Evolutionary conservation across 1,139 yeast species (phyloP).

Genomic region (Hyphopichia wangnamkhiaoensis): DNA sequence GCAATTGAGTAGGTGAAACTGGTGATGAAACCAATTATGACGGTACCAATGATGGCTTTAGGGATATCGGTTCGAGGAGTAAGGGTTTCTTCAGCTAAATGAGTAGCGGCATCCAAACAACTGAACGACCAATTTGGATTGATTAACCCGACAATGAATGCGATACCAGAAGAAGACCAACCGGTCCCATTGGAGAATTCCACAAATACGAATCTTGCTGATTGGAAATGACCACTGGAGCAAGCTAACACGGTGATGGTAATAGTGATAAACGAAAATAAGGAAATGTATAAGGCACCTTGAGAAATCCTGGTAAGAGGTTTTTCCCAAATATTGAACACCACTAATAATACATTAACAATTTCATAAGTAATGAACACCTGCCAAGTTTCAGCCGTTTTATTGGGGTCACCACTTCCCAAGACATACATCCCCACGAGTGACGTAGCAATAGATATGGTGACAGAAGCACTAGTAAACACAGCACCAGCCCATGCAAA

Average conservation of each 20-base stretch:
- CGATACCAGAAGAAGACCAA: conserved; percentile 60
- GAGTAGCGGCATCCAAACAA: conserved; percentile 46
- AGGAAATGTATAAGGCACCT: conserved; percentile 54
- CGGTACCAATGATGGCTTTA: conserved; percentile 44
- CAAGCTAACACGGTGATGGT: conserved; percentile 57
- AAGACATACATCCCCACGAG: conserved; percentile 58
- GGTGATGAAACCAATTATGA: conserved; percentile 42
- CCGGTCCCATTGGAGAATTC: conserved; percentile 66
- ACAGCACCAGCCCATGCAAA: conserved; percentile 62
- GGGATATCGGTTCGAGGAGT: conserved; percentile 43
- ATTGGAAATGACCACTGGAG: conserved; percentile 48
- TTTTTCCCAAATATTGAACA: conserved; percentile 60
- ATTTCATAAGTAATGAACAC: conserved; percentile 53
- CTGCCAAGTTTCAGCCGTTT: conserved; percentile 55
- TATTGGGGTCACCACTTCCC: conserved; percentile 42
- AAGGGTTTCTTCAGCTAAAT: conserved; percentile 42
- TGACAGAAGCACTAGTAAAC: conserved; percentile 61
- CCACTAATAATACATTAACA: conserved; percentile 38
- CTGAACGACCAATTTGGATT: conserved; percentile 48
- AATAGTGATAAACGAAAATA: conserved; percentile 54
- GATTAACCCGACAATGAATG: conserved; percentile 50
- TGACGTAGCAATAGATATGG: conserved; percentile 52
- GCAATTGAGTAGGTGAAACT: conserved; percentile 42
- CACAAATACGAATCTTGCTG: conserved; percentile 59
- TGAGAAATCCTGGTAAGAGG: conserved; percentile 56